Evolutionary conservation across 1,284 basidiomycete species (phyloP).

Genomic region (Leccinum laetum): DNA sequence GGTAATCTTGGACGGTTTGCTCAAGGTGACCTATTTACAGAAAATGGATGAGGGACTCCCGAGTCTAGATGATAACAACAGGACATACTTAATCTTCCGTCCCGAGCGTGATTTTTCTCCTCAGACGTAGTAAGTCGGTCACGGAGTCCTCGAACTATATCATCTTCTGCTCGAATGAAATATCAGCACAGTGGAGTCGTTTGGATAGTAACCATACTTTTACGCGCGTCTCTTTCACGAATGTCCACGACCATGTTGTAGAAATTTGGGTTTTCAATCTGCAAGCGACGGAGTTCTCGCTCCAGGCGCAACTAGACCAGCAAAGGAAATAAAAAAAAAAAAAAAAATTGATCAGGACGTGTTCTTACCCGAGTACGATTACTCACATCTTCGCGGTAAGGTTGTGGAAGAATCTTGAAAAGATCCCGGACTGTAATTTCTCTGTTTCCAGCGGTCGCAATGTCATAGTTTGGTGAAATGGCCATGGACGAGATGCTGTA

Average conservation of each 20-base stretch:
- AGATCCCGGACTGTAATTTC: not conserved
- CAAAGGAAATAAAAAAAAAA: not conserved
- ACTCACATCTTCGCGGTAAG: not conserved
- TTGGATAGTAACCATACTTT: not conserved
- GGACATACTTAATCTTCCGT: too few species aligned
- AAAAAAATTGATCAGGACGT: not conserved
- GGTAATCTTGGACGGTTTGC: not conserved
- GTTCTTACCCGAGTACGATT: not conserved
- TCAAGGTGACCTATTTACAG: not conserved
- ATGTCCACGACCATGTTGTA: not conserved
- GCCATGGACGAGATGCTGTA: not conserved
- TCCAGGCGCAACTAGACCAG: not conserved
- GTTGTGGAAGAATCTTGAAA: not conserved
- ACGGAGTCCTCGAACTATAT: too few species aligned
- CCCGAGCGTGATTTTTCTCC: too few species aligned
- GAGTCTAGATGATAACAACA: not conserved
- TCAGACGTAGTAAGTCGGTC: too few species aligned
- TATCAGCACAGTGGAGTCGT: not conserved
- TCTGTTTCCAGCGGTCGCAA: not conserved
- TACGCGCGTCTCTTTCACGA: not conserved
- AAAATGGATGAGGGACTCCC: not conserved
- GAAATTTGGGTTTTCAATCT: not conserved
- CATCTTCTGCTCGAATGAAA: not conserved
- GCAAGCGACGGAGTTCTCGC: not conserved
- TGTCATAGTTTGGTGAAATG: not conserved